Conservation (phyloP, 164 flowering plant genomes). For the grape (Vitis vinifera) region DNA sequence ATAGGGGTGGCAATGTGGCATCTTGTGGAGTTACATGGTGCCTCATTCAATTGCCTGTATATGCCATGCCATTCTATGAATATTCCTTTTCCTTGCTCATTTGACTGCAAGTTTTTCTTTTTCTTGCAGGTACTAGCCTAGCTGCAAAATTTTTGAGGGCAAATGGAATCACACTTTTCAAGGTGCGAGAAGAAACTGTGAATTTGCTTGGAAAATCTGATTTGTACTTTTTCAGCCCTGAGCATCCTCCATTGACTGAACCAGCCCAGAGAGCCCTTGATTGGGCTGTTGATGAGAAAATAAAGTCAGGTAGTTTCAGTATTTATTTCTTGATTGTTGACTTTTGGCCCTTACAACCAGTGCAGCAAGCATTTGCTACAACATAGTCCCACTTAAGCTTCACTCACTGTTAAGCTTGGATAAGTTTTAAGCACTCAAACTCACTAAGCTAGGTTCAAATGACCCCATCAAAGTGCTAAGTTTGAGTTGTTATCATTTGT, state of each 20-base stretch:
- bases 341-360: no score
- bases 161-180: slow-evolving; percentile 33
- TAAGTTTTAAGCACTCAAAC: no score
- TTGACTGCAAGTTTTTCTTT: background rate
- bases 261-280: slow-evolving; percentile 39
- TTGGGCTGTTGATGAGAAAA: slow-evolving; percentile 41
- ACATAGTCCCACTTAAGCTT: no score
- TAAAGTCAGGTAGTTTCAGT: slow-evolving; percentile 30
- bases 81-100: background rate
- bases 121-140: slow-evolving; percentile 29
- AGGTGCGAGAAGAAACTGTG: slow-evolving; percentile 32
- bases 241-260: slow-evolving; percentile 39
- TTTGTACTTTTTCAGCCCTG: slow-evolving; percentile 25
- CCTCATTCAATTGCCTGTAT: background rate
- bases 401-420: no score
- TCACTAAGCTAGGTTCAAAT: no score
- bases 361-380: no score
- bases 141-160: slow-evolving; percentile 40
- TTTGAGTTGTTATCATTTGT: no score
- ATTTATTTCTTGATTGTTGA: background rate
- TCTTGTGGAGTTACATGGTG: background rate
- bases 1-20: background rate
- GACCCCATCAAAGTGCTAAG: no score
- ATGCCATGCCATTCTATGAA: background rate
- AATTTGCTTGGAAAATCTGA: slow-evolving; percentile 38